Evolutionary conservation across 768 basidiomycete genomes (phyloP), one percentile per base, ranked within the genome.

Genomic region (Boletales sp.): DNA sequence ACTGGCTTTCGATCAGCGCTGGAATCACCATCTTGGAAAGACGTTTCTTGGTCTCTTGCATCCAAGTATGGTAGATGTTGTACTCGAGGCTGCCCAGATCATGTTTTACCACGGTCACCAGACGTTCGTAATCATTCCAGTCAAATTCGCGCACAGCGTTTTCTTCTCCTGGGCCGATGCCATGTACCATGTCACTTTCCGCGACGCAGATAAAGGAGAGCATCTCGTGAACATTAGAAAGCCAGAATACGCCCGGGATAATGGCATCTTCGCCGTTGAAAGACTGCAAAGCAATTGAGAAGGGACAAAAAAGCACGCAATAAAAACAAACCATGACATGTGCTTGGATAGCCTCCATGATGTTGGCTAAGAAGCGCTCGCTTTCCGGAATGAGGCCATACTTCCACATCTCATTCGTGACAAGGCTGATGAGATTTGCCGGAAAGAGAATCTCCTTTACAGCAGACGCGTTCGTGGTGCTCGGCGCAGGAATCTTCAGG

Each of bases 381-480:
- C 93, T 95, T 70, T 99, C 97, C 14, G 84, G 79, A 57, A 98
- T 97, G 57, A 99, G 82, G 43, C 94, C 93, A 62, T 95, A 94
- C 71, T 97, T 97, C 97, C 97, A 98, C 97, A 99, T 99, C 71
- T 98, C 97, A 69, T 99, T 99, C n/a, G 94, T 95, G 57, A 97
- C 86, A 41, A 98, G 74, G 65, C 90, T 92, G 70, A 99, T 98
- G 52, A 99, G 81, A 68, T 98, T 97, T 21, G 97, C 94, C 11
- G 97, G 97, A 85, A 99, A 99, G 37, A 99, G 78, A 47, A 99
- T 94, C 68, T 99, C 97, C 71, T 97, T 97, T 54, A 92, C 85
- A 17, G 87, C 84, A n/a, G 94, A 90, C 1, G 94, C 90, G 62
- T 89, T 95, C 40, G 87, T 87, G 39, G 91, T 74, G 62, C 86